A percentile compares a stretch with the other conserved stretches of the same genome.
phyloP scores from a whole-genome alignment of 202 grass and related monocot genomes.

The Miscanthus sacchariflorus region DNA sequence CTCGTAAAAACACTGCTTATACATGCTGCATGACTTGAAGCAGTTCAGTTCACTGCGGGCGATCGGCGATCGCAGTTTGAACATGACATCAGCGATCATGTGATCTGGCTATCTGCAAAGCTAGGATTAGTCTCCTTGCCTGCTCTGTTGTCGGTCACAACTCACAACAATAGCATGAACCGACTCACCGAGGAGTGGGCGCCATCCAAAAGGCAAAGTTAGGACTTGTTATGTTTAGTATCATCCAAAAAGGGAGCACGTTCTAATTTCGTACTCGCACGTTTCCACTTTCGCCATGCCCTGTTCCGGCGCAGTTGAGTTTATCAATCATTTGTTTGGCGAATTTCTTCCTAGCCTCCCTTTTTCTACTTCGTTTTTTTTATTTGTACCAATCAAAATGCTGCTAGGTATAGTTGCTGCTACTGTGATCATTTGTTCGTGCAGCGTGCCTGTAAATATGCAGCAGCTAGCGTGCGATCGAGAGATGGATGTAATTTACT shows the following conservation, averaged over 20 bases:
- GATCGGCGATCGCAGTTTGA: not conserved
- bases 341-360: not conserved
- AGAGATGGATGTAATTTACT: conserved; percentile 7
- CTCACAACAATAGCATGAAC: not conserved
- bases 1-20: not conserved
- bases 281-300: conserved; percentile 33
- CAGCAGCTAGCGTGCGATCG: not conserved
- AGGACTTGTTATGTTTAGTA: conserved; percentile 50
- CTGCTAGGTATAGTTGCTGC: not conserved
- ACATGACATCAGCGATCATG: not conserved
- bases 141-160: not conserved
- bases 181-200: not conserved
- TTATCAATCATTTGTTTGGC: conserved; percentile 46
- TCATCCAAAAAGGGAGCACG: conserved; percentile 32
- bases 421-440: not conserved
- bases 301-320: conserved; percentile 32
- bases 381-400: not conserved
- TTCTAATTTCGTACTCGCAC: conserved; percentile 33
- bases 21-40: not conserved
- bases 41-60: too few relatives aligned
- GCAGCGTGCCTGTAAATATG: not conserved
- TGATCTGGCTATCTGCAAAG: not conserved
- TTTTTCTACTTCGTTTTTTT: not conserved
- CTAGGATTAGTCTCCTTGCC: conserved; percentile 4
- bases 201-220: conserved; percentile 29